These are phyloP conservation scores for Trypanosoma platydactyli DNA, from an alignment of 208 protist species.

Conservation along the genomic window DNA sequence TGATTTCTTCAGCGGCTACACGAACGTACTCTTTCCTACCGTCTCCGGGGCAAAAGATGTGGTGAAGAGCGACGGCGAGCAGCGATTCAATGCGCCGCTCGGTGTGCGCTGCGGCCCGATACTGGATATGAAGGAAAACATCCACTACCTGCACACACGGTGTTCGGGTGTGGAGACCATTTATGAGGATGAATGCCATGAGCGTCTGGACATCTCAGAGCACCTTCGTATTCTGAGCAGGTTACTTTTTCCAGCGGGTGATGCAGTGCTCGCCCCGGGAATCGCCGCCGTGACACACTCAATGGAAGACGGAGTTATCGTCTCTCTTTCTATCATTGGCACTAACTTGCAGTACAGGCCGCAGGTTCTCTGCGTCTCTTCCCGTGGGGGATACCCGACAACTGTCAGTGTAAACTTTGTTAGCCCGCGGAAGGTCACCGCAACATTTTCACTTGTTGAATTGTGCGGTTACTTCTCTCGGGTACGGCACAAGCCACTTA, in stretches of 20 bases:
- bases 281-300: constrained; percentile 28
- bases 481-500: constrained; percentile 3
- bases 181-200: constrained; percentile 21
- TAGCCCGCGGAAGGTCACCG: constrained; percentile 9
- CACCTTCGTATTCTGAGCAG: constrained; percentile 29
- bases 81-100: constrained; percentile 30
- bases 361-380: constrained; percentile 22
- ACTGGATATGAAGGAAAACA: constrained; percentile 7
- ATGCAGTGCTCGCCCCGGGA: constrained; percentile 30
- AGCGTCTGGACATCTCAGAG: constrained; percentile 21
- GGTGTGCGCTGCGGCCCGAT: constrained; percentile 27
- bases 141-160: constrained; percentile 8
- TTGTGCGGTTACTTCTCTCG: constrained; percentile 14
- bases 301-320: constrained; percentile 29
- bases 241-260: constrained; percentile 16
- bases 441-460: constrained; percentile 28
- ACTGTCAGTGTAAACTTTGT: constrained; percentile 4
- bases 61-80: neutral
- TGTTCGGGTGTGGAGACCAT: constrained; percentile 21
- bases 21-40: neutral
- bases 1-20: constrained; percentile 10
- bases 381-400: constrained; percentile 7
- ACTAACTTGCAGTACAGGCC: constrained; percentile 48
- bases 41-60: constrained; percentile 2
- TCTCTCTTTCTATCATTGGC: constrained; percentile 37